Evolutionary conservation across 768 basidiomycete species (phyloP).

Genomic region (Suillus tomentosus): DNA sequence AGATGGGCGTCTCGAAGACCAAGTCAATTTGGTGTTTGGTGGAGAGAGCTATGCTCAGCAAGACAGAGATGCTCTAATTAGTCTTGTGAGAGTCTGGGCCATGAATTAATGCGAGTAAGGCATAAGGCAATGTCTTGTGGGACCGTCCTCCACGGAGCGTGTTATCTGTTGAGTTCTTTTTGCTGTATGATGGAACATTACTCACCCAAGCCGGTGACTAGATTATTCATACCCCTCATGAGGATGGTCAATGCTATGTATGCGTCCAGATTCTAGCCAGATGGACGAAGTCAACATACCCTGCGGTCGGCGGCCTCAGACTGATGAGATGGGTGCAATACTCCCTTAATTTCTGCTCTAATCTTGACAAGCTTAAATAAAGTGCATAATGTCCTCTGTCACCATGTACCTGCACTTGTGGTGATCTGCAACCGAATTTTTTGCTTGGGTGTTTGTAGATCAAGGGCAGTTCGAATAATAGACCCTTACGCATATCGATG

Average conservation of each 20-base stretch:
- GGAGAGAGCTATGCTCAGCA: conserved; percentile 10
- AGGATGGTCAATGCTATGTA: not conserved
- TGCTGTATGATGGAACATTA: not conserved
- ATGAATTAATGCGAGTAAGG: conserved; percentile 13
- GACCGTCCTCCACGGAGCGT: not conserved
- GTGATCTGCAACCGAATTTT: not conserved
- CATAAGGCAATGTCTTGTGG: not conserved
- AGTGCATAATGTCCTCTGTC: not conserved
- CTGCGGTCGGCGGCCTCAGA: not conserved
- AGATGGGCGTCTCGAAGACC: conserved; percentile 26
- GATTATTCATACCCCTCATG: not conserved
- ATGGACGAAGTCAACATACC: not conserved
- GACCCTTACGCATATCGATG: not conserved
- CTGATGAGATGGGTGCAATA: not conserved
- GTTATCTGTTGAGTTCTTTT: not conserved
- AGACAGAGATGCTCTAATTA: conserved; percentile 4
- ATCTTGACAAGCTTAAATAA: not conserved
- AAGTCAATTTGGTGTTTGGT: conserved; percentile 32
- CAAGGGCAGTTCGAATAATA: not conserved
- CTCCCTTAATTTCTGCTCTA: not conserved
- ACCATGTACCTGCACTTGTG: not conserved
- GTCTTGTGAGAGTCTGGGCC: conserved; percentile 7
- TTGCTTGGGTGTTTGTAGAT: not conserved
- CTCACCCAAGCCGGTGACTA: not conserved
- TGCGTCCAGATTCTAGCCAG: not conserved